Conservation (phyloP, 2,329 filamentous ascomycete species). For the Colletotrichum sp. region DNA sequence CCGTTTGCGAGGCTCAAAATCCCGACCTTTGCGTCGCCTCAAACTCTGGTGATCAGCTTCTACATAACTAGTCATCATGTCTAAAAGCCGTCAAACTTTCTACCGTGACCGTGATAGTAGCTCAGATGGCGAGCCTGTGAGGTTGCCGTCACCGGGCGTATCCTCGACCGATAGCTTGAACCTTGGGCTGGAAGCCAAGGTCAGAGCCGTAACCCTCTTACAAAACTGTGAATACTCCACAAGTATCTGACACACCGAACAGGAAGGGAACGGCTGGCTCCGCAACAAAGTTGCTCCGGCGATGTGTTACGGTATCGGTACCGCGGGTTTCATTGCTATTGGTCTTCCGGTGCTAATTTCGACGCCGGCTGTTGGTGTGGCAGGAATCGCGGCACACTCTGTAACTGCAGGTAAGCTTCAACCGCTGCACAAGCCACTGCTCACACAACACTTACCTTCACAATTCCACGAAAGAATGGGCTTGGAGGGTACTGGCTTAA, state of each 20-base stretch:
- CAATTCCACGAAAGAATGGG: background rate
- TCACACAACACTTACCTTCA: background rate
- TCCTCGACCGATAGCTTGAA: rapidly evolving
- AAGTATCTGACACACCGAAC: background rate
- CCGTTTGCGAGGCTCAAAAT: background rate
- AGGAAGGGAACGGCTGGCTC: background rate
- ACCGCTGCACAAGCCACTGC: background rate
- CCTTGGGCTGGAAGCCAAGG: background rate
- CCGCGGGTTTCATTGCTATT: background rate
- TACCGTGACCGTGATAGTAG: background rate
- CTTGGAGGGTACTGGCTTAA: background rate
- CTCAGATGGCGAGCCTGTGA: background rate
- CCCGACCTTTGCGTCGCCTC: rapidly evolving
- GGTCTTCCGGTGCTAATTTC: background rate
- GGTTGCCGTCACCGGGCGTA: background rate
- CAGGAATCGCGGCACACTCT: background rate
- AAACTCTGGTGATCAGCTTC: rapidly evolving
- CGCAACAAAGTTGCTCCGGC: background rate
- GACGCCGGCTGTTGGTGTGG: background rate
- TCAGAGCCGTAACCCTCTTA: background rate
- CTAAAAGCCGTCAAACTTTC: background rate
- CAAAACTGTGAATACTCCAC: background rate
- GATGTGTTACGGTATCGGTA: background rate
- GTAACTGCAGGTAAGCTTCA: background rate
- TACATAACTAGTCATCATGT: background rate